Conservation (phyloP, 352 stramenopile species). For the Globisporangium rhizosaccharum region DNA sequence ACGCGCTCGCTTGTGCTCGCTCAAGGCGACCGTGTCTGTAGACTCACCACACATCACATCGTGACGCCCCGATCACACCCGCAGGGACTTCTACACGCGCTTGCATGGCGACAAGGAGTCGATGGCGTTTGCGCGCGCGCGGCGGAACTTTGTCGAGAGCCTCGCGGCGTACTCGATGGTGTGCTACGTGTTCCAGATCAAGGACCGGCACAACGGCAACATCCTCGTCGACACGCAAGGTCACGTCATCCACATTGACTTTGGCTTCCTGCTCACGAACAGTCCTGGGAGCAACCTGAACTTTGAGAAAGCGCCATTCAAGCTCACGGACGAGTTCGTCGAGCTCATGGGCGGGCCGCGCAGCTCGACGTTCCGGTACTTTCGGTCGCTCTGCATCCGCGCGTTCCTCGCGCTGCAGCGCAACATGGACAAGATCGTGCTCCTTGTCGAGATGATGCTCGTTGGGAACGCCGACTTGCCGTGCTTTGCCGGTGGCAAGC, state of each 20-base stretch:
- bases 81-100: constrained; percentile 88
- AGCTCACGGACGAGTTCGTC: constrained; percentile 95
- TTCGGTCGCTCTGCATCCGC: constrained; percentile 94
- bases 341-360: constrained; percentile 92
- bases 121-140: constrained; percentile 64
- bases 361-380: constrained; percentile 91
- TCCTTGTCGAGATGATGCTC: constrained; percentile 96
- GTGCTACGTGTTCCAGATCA: constrained; percentile 96
- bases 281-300: constrained; percentile 92
- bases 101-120: constrained; percentile 87
- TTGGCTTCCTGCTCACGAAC: constrained; percentile 97
- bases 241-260: constrained; percentile 99
- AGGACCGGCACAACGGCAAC: constrained; percentile 96
- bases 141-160: constrained; percentile 87
- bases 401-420: constrained; percentile 92
- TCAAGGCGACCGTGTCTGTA: neutral
- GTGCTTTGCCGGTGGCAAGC: constrained; percentile 83
- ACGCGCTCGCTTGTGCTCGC: constrained; percentile 21
- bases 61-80: neutral
- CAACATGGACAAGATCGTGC: constrained; percentile 93
- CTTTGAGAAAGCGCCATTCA: constrained; percentile 97
- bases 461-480: constrained; percentile 80
- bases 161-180: constrained; percentile 97
- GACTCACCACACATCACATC: neutral
- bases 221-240: constrained; percentile 96